Evolutionary conservation across 192 early-diverging fungal species (phyloP), one percentile per base, ranked within the genome.

Genomic region (Coemansia sp.): DNA sequence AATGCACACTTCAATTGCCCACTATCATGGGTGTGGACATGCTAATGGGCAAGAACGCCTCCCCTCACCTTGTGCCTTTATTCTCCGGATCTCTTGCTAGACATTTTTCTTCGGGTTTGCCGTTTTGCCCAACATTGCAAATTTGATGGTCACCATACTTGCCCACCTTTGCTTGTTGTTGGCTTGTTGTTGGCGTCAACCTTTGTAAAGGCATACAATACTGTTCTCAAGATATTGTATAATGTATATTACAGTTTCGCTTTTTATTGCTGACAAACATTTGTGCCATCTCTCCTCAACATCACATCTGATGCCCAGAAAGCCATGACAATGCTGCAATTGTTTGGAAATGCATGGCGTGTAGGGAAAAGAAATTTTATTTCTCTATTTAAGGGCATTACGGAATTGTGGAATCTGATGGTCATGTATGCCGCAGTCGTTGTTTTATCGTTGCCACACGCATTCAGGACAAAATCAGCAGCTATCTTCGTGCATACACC

Each of bases 361-460:
- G 12, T 26, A 54, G 51, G 51, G 8, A 26, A 54, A 54, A 54
- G 51, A 26, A 54, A 54, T 54, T n/a, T 18, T 49, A 49, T 16
- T 49, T 49, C 42, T 12, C 42, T 18, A 18, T 49, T 49, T 15
- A 49, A 49, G 47, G n/a, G n/a, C 47, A 18, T 18, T 18, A 49
- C 26, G 26, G 26, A 16, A 45, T 12, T 45, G 13, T 8, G 13
- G 13, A 45, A 45, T 45, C 13, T 12, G 42, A 12, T 45, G 42
- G 42, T 45, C 42, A 45, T 45, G 8, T 45, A 12, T 45, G 42
- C 42, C 42, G 8, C 10, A 12, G 42, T 45, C 42, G 42, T 13
- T 45, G 42, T 45, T 45, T 12, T 45, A 45, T 45, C 13, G 42
- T 45, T 45, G 42, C 42, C 42, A 45, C 42, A 45, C 26, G 26